These are phyloP conservation scores for Isabelozyma pseudorhagii DNA, from an alignment of 805 yeast genomes.

Conservation along the genomic window DNA sequence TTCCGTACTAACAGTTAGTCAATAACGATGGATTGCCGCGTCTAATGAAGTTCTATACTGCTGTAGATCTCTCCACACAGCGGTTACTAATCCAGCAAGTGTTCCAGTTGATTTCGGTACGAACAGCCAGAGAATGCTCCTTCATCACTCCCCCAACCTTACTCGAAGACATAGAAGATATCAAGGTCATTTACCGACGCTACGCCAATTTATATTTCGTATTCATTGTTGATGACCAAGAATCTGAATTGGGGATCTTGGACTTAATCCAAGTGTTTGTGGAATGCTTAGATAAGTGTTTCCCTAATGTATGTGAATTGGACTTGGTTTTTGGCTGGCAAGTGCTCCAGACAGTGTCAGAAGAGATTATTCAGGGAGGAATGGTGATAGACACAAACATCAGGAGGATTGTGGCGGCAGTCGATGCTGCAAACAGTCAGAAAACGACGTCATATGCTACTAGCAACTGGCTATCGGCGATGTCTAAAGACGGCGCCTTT, in stretches of 20 bases:
- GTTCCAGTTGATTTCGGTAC: slow-evolving; percentile 65
- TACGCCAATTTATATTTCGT: slow-evolving; percentile 96
- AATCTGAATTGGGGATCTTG: slow-evolving; percentile 87
- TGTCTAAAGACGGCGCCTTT: slow-evolving; percentile 27
- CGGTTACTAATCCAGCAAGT: slow-evolving; percentile 78
- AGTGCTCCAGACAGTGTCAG: slow-evolving; percentile 84
- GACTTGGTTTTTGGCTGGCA: slow-evolving; percentile 99
- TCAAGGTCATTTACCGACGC: slow-evolving; percentile 87
- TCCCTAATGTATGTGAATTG: slow-evolving; percentile 90
- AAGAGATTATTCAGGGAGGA: slow-evolving; percentile 94
- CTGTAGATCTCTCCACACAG: slow-evolving; percentile 83
- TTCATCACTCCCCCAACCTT: slow-evolving; percentile 88
- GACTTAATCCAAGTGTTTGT: slow-evolving; percentile 97
- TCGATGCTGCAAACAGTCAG: slow-evolving; percentile 66
- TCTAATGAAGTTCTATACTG: slow-evolving; percentile 85
- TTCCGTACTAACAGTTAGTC: slow-evolving; percentile 45
- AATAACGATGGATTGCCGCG: slow-evolving; percentile 91
- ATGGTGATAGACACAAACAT: slow-evolving; percentile 95
- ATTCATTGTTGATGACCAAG: slow-evolving; percentile 93
- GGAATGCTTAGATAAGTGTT: slow-evolving; percentile 89
- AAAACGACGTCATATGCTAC: slow-evolving; percentile 23
- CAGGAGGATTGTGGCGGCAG: slow-evolving; percentile 73
- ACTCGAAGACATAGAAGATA: slow-evolving; percentile 64
- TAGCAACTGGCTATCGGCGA: slow-evolving; percentile 16
- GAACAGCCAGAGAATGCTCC: slow-evolving; percentile 78